A percentile compares a stretch with the other conserved stretches of the same genome.
phyloP scores from a whole-genome alignment of 148 eudicot genomes.

The Rhododendron molle region DNA sequence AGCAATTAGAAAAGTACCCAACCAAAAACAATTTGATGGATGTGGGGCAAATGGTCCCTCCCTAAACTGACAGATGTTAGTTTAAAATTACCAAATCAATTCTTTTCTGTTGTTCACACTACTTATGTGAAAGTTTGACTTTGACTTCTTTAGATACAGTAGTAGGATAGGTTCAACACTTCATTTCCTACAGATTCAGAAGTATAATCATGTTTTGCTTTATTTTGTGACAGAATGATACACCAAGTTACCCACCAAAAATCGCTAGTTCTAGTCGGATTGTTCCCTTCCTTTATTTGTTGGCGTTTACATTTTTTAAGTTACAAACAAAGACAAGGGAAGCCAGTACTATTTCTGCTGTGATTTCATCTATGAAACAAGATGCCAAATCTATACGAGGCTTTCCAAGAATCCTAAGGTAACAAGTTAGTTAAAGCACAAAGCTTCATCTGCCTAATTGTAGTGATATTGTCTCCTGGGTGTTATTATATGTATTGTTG shows the following conservation, averaged over 20 bases:
- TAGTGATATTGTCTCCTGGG: background rate
- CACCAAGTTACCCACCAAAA: background rate
- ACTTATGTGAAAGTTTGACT: background rate
- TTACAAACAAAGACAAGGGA: background rate
- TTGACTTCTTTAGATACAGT: background rate
- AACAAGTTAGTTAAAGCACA: background rate
- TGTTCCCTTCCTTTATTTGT: background rate
- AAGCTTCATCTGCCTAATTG: background rate
- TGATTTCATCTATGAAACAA: conserved; percentile 1
- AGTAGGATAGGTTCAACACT: background rate
- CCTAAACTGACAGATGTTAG: background rate
- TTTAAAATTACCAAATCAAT: background rate
- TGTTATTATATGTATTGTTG: background rate
- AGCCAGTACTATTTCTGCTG: background rate
- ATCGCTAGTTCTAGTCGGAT: background rate
- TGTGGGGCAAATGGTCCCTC: background rate
- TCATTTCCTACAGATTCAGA: background rate
- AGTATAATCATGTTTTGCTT: background rate
- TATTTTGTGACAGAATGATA: background rate
- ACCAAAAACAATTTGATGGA: background rate
- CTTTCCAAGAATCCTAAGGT: background rate
- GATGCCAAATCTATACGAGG: background rate
- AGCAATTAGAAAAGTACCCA: background rate
- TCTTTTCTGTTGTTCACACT: background rate
- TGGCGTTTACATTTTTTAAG: background rate